phyloP scores from a whole-genome alignment of 768 basidiomycete genomes.

The Fomitopsis serialis region DNA sequence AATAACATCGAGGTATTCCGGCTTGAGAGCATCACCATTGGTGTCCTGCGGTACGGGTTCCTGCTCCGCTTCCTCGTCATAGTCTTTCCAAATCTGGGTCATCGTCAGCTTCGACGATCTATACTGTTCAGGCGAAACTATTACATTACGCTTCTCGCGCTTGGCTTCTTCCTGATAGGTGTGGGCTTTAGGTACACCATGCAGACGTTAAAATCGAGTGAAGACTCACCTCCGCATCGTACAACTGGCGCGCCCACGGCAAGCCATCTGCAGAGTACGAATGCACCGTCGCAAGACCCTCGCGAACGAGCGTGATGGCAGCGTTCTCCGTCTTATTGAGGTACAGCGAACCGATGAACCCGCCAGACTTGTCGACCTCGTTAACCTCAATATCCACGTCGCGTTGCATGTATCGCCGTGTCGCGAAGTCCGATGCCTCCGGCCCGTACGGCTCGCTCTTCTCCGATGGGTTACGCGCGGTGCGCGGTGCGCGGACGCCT shows the following conservation, averaged over 20 bases:
- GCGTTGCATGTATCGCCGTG: slow-evolving; percentile 83
- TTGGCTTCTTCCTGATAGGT: slow-evolving; percentile 70
- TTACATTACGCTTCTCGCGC: slow-evolving; percentile 66
- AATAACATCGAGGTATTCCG: slow-evolving; percentile 90
- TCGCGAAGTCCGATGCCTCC: slow-evolving; percentile 79
- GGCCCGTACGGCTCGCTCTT: slow-evolving; percentile 85
- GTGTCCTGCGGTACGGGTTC: slow-evolving; percentile 42
- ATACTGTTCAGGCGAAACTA: background rate
- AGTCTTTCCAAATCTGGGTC: slow-evolving; percentile 78
- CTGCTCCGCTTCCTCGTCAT: slow-evolving; percentile 68
- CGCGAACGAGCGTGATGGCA: slow-evolving; percentile 75
- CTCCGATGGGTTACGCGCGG: slow-evolving; percentile 74
- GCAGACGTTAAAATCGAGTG: background rate
- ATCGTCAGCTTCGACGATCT: background rate
- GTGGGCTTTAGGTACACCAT: background rate
- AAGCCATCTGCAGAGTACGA: slow-evolving; percentile 81
- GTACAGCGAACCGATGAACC: slow-evolving; percentile 88
- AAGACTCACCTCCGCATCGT: slow-evolving; percentile 69
- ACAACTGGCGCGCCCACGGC: slow-evolving; percentile 74
- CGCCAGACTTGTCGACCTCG: slow-evolving; percentile 87
- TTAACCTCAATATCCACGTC: slow-evolving; percentile 94
- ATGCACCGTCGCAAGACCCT: slow-evolving; percentile 88
- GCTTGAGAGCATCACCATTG: slow-evolving; percentile 51
- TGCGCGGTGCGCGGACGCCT: slow-evolving; percentile 90
- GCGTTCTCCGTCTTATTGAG: slow-evolving; percentile 83